Evolutionary conservation across 805 yeast species (phyloP).

Genomic region (Candida wancherniae): DNA sequence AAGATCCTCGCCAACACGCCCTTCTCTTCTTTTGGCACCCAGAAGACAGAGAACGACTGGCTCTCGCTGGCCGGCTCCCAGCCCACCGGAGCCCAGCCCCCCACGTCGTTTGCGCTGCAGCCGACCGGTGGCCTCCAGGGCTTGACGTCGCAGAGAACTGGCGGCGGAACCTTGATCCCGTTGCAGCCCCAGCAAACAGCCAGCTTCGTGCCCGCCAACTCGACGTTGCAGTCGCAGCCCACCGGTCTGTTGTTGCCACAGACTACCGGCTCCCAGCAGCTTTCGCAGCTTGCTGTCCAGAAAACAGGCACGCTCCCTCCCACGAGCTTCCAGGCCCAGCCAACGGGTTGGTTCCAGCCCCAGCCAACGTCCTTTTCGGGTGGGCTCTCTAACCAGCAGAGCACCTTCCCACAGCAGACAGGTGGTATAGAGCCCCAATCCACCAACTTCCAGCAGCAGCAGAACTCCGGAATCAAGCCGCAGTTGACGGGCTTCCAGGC

Average conservation of each 20-base stretch:
- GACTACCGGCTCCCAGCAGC: constrained; percentile 14
- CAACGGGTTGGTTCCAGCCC: constrained; percentile 20
- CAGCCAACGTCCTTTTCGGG: constrained; percentile 7
- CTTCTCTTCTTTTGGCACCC: constrained; percentile 28
- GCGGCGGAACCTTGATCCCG: constrained; percentile 41
- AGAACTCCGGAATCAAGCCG: constrained; percentile 12
- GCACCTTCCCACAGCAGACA: constrained; percentile 11
- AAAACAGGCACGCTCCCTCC: constrained; percentile 13
- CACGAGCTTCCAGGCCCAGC: constrained; percentile 14
- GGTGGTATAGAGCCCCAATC: constrained; percentile 19
- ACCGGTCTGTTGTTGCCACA: constrained; percentile 32
- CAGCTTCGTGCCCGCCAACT: constrained; percentile 42
- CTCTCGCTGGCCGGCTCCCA: constrained; percentile 5
- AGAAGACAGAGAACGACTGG: constrained; percentile 19
- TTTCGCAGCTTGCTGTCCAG: constrained; percentile 15
- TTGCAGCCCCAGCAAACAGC: constrained; percentile 70
- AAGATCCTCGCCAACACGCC: constrained; percentile 42
- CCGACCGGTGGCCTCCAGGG: constrained; percentile 29
- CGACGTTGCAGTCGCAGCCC: constrained; percentile 24
- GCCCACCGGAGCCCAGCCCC: constrained; percentile 15
- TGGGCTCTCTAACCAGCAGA: background rate
- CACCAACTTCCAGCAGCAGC: constrained; percentile 4
- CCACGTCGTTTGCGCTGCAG: constrained; percentile 36
- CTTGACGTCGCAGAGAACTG: constrained; percentile 36
- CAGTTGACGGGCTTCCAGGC: constrained; percentile 7